These are phyloP conservation scores for Ustilago bromivora DNA, from an alignment of 1,284 basidiomycete species.

Conservation along the genomic window DNA sequence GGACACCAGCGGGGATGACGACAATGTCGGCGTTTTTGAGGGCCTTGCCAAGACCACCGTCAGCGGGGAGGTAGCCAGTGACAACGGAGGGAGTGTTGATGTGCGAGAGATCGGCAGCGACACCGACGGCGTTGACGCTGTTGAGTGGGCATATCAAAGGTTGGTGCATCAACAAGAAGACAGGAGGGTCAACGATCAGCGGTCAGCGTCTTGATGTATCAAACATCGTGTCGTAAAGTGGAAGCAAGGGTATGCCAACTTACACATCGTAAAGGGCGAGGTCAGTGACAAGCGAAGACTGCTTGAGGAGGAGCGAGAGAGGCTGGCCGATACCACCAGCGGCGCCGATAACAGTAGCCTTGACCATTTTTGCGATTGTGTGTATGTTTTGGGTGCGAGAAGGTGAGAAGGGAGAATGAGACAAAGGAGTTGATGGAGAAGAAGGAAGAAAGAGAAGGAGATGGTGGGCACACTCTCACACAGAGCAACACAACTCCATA, in stretches of 20 bases:
- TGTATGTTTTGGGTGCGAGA: not conserved
- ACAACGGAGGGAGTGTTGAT: constrained; percentile 74
- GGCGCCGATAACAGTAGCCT: constrained; percentile 68
- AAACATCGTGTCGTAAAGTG: no score
- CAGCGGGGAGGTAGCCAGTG: constrained; percentile 72
- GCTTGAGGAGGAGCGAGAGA: constrained; percentile 88
- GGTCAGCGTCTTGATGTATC: no score
- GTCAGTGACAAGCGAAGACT: constrained; percentile 79
- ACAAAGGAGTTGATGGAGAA: constrained; percentile 7
- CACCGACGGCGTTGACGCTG: constrained; percentile 80
- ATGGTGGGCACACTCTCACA: not conserved
- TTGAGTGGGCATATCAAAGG: not conserved
- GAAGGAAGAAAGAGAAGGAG: constrained; percentile 11
- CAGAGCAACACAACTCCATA: constrained; percentile 7
- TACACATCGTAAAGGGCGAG: constrained; percentile 95
- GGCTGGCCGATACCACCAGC: constrained; percentile 78
- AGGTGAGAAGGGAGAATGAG: not conserved
- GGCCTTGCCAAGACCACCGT: constrained; percentile 82
- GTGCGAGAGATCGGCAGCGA: constrained; percentile 92
- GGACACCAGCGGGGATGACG: constrained; percentile 96
- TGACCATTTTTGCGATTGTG: constrained; percentile 55
- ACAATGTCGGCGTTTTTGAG: constrained; percentile 88
- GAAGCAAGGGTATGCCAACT: constrained; percentile 71
- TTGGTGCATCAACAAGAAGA: not conserved
- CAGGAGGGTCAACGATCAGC: not conserved